phyloP scores from a whole-genome alignment of 1,284 basidiomycete genomes.

The Microbotryum violaceum region DNA sequence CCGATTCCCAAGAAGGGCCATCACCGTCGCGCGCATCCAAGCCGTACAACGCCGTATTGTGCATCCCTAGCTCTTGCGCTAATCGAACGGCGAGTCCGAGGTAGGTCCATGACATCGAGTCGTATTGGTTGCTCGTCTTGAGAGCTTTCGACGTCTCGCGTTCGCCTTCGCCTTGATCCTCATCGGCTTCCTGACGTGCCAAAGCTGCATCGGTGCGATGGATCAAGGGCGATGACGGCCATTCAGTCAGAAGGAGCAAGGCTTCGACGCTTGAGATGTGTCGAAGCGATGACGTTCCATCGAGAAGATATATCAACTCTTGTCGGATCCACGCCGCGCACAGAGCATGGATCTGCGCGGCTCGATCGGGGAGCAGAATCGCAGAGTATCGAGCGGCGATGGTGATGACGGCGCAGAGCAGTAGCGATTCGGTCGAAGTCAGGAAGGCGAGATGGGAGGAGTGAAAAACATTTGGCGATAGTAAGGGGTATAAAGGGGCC shows the following conservation, averaged over 20 bases:
- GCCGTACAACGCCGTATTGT: constrained; percentile 18
- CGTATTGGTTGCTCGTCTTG: constrained; percentile 22
- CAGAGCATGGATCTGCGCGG: constrained; percentile 14
- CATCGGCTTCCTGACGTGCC: neutral
- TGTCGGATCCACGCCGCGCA: constrained; percentile 20
- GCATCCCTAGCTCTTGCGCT: constrained; percentile 28
- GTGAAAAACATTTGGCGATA: constrained; percentile 21
- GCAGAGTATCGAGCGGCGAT: constrained; percentile 25
- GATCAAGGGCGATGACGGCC: constrained; percentile 19
- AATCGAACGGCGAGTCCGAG: constrained; percentile 29
- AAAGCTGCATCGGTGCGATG: constrained; percentile 1
- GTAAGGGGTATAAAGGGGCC: constrained; percentile 27
- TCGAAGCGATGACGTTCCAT: constrained; percentile 16
- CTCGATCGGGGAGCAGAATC: constrained; percentile 14
- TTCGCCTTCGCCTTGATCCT: constrained; percentile 2
- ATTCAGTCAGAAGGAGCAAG: constrained; percentile 26
- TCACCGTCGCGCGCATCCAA: constrained; percentile 18
- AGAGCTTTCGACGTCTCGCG: constrained; percentile 8
- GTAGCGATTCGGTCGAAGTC: constrained; percentile 24
- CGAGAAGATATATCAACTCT: constrained; percentile 19
- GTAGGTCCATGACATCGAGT: constrained; percentile 25
- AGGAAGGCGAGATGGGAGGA: constrained; percentile 19
- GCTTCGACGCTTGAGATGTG: constrained; percentile 29
- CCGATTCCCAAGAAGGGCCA: neutral
- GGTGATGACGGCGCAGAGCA: constrained; percentile 26